These are phyloP conservation scores for Dactylonectria estremocensis DNA, from an alignment of 2,329 filamentous ascomycete species.

Conservation along the genomic window DNA sequence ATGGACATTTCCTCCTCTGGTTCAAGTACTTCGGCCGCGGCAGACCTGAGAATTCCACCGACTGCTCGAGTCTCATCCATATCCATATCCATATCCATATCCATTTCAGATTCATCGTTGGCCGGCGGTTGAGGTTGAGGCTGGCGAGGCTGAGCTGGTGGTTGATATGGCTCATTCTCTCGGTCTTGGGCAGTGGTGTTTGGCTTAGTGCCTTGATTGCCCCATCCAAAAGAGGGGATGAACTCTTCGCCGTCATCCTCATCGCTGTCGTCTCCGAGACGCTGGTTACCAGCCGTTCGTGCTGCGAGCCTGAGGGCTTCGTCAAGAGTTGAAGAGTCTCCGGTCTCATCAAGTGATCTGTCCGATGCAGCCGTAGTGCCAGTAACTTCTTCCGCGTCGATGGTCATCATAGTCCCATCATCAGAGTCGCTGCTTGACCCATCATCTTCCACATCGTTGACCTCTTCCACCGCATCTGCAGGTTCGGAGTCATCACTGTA, in stretches of 20 bases:
- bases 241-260: constrained; percentile 76
- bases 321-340: constrained; percentile 81
- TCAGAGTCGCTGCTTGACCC: constrained; percentile 73
- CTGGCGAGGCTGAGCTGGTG: constrained; percentile 42
- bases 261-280: constrained; percentile 67
- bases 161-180: constrained; percentile 52
- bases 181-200: constrained; percentile 56
- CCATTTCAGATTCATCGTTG: constrained; percentile 53
- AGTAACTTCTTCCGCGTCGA: constrained; percentile 85
- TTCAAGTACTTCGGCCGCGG: constrained; percentile 58
- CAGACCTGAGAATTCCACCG: constrained; percentile 66
- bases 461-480: constrained; percentile 69
- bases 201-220: constrained; percentile 66
- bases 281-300: constrained; percentile 81
- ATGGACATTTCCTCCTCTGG: constrained; percentile 85
- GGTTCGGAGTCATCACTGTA: constrained; percentile 78
- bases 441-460: constrained; percentile 67
- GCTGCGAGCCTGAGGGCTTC: constrained; percentile 84
- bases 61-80: constrained; percentile 72
- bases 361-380: constrained; percentile 76
- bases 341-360: constrained; percentile 72
- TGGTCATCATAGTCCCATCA: constrained; percentile 85
- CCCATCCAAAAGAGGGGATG: constrained; percentile 84
- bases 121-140: constrained; percentile 31
- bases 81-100: constrained; percentile 63